Evolutionary conservation across 2,329 filamentous ascomycete genomes (phyloP).

Genomic region (Harringtonia lauricola): DNA sequence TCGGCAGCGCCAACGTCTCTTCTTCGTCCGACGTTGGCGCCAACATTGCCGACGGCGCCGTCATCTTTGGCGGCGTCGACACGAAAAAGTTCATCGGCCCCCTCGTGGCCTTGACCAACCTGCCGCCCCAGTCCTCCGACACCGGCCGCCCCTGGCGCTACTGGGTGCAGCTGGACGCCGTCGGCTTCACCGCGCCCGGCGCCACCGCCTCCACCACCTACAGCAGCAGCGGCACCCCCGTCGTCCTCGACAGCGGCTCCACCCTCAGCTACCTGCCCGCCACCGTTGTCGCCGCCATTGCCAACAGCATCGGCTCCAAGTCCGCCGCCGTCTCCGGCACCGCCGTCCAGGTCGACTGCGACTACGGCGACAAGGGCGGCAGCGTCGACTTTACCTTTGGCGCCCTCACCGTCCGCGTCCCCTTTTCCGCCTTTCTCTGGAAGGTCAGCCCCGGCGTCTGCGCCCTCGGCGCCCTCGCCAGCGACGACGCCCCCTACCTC

Average conservation of each 20-base stretch:
- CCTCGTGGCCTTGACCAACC: slow-evolving; percentile 18
- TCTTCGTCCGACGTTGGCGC: slow-evolving; percentile 6
- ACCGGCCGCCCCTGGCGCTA: slow-evolving; percentile 18
- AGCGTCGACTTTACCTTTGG: slow-evolving; percentile 28
- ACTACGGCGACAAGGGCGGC: slow-evolving; percentile 19
- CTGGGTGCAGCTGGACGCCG: slow-evolving; percentile 28
- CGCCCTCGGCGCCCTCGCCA: slow-evolving; percentile 11
- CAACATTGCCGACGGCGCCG: slow-evolving; percentile 14
- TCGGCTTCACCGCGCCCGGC: slow-evolving; percentile 22
- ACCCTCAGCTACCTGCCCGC: slow-evolving; percentile 56
- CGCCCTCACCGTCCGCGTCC: slow-evolving; percentile 24
- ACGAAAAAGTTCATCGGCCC: slow-evolving; percentile 31
- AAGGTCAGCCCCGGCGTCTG: slow-evolving; percentile 7
- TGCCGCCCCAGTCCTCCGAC: slow-evolving; percentile 16
- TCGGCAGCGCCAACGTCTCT: slow-evolving; percentile 14
- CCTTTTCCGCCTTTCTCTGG: slow-evolving; percentile 25
- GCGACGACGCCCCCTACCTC: slow-evolving; percentile 8
- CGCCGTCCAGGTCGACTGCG: slow-evolving; percentile 14
- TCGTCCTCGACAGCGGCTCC: slow-evolving; percentile 56
- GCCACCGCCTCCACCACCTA: slow-evolving; percentile 12
- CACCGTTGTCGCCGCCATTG: slow-evolving; percentile 35
- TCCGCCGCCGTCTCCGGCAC: slow-evolving; percentile 28
- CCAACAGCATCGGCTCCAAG: slow-evolving; percentile 24
- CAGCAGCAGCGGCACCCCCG: slow-evolving; percentile 24
- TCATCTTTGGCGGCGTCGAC: slow-evolving; percentile 35